These are phyloP conservation scores for Entomophthora muscae DNA, from an alignment of 371 early-diverging fungal species.

Conservation along the genomic window DNA sequence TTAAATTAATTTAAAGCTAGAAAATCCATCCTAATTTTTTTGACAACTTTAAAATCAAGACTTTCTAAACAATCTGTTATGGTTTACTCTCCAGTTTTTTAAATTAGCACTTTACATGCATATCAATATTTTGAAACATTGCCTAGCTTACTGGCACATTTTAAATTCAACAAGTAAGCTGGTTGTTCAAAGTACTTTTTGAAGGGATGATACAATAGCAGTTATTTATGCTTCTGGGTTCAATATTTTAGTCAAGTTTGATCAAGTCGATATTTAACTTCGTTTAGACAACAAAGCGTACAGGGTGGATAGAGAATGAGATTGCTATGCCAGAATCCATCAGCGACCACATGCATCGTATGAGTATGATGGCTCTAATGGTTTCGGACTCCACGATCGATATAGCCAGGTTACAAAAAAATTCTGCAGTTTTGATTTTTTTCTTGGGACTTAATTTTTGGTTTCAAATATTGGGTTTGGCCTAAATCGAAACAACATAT, in stretches of 20 bases:
- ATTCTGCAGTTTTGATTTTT: not conserved
- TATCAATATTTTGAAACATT: not conserved
- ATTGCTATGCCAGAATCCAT: constrained; percentile 65
- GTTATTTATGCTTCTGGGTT: not conserved
- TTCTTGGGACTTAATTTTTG: not conserved
- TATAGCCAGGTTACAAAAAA: constrained; percentile 21
- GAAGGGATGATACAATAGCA: not conserved
- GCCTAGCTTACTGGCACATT: not conserved
- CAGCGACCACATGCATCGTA: constrained; percentile 87
- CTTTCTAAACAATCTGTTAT: not conserved
- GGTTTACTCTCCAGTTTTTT: not conserved
- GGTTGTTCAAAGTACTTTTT: not conserved
- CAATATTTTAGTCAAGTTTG: too few species aligned
- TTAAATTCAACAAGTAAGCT: not conserved
- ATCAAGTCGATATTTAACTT: constrained; percentile 2
- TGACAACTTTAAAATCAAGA: not conserved
- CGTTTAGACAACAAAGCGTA: constrained; percentile 64
- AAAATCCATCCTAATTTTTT: not conserved
- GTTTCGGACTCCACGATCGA: constrained; percentile 44
- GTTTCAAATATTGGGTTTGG: constrained; percentile 60
- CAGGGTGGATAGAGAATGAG: constrained; percentile 70
- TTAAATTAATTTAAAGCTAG: not conserved
- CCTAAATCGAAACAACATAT: constrained; percentile 27
- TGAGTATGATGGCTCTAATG: constrained; percentile 70
- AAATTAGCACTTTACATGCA: not conserved